phyloP scores from a whole-genome alignment of 495 filamentous ascomycete genomes.

The Neurospora cerealis region DNA sequence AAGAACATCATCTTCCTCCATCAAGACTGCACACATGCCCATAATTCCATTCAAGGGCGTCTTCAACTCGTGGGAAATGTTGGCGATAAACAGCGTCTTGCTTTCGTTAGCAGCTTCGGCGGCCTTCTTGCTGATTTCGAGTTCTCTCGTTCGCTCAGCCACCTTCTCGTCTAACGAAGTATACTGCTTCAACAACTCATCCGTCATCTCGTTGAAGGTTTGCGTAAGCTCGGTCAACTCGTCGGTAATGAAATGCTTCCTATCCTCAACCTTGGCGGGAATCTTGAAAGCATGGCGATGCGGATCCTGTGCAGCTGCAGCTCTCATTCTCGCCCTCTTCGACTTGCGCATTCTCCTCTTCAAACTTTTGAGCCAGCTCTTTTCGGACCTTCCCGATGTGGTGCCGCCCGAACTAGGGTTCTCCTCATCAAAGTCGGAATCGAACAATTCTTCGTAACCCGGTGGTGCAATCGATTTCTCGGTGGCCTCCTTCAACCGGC shows the following conservation, averaged over 20 bases:
- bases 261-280: constrained; percentile 66
- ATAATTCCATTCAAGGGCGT: constrained; percentile 89
- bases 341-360: constrained; percentile 21
- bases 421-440: constrained; percentile 31
- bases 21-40: constrained; percentile 85
- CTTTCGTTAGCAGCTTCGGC: constrained; percentile 89
- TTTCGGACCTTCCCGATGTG: constrained; percentile 28
- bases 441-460: constrained; percentile 41
- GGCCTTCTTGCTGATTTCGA: constrained; percentile 81
- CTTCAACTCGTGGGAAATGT: constrained; percentile 90
- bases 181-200: constrained; percentile 81
- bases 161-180: constrained; percentile 75
- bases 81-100: constrained; percentile 92
- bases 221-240: constrained; percentile 78
- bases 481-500: constrained; percentile 66
- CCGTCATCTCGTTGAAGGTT: constrained; percentile 91
- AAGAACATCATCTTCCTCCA: constrained; percentile 72
- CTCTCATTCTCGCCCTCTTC: constrained; percentile 15
- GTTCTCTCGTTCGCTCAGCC: constrained; percentile 66
- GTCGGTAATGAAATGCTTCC: constrained; percentile 67
- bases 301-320: constrained; percentile 33
- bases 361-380: constrained; percentile 26
- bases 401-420: constrained; percentile 27
- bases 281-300: constrained; percentile 62
- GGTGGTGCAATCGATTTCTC: constrained; percentile 62